phyloP scores from a whole-genome alignment of 1,139 yeast genomes.

The Yamadazyma aaseri region DNA sequence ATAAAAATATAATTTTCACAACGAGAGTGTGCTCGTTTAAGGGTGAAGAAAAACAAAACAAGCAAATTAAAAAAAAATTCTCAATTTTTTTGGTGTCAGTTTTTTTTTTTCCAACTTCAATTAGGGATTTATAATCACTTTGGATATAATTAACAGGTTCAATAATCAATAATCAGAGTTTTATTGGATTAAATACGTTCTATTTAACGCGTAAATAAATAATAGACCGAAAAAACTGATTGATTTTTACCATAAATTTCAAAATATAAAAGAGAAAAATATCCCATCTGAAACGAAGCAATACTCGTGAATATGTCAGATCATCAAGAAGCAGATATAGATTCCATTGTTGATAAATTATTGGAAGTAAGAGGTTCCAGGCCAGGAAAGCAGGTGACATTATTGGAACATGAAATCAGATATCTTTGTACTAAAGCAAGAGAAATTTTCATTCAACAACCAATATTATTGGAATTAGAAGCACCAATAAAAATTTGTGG shows the following conservation, averaged over 20 bases:
- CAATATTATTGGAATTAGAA: conserved; percentile 89
- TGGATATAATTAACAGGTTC: background rate
- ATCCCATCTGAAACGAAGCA: too few relatives aligned
- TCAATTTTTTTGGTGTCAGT: conserved; percentile 10
- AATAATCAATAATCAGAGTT: background rate
- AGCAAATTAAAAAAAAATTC: conserved; percentile 3
- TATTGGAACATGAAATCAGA: conserved; percentile 92
- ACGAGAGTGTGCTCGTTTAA: too few relatives aligned
- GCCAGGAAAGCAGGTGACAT: conserved; percentile 95
- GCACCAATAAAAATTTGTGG: conserved; percentile 96
- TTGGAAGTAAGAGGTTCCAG: conserved; percentile 97
- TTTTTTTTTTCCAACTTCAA: conserved; percentile 5
- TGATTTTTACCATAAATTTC: background rate
- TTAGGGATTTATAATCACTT: background rate
- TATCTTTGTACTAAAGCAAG: conserved; percentile 96
- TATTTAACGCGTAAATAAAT: background rate
- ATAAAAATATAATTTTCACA: too few relatives aligned
- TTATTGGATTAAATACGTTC: background rate
- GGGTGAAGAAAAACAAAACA: conserved; percentile 2
- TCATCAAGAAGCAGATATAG: conserved; percentile 90
- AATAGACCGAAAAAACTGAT: background rate
- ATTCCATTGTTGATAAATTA: conserved; percentile 93
- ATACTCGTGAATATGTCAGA: conserved; percentile 42
- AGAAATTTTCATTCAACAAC: conserved; percentile 96
- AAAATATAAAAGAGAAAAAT: too few relatives aligned